Conservation (phyloP, 441 rosid genomes). For the Corymbia calophylla region DNA sequence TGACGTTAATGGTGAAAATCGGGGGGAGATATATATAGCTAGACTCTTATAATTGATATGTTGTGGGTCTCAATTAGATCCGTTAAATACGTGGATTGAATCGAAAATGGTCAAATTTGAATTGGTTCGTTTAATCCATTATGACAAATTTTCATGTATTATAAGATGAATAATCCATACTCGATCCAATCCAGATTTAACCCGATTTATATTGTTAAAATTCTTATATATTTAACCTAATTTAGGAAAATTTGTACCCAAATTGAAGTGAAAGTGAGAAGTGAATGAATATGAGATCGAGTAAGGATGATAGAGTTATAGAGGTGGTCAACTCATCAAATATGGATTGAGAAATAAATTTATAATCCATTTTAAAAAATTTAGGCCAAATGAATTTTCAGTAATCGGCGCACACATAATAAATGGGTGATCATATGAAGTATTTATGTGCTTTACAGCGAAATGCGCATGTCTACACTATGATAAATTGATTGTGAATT, state of each 20-base stretch:
- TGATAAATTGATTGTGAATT: neutral
- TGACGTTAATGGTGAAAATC: neutral
- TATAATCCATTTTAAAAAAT: neutral
- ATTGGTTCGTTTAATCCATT: too few species aligned
- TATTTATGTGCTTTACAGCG: neutral
- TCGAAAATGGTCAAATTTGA: too few species aligned
- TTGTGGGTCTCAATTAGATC: neutral
- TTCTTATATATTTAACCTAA: too few species aligned
- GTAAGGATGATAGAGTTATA: neutral
- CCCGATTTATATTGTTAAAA: too few species aligned
- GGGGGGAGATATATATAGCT: neutral
- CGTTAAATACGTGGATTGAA: neutral
- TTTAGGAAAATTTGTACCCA: neutral
- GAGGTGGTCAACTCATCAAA: too few species aligned
- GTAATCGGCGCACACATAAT: neutral
- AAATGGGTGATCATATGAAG: neutral
- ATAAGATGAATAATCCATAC: fast-evolving
- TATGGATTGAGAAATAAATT: too few species aligned
- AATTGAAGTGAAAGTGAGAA: fast-evolving
- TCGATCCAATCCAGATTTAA: too few species aligned
- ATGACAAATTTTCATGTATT: neutral
- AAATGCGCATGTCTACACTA: neutral
- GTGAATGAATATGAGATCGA: too few species aligned
- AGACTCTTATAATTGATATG: neutral
- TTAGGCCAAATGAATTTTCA: fast-evolving